These are phyloP conservation scores for Exophiala sp. DNA, from an alignment of 2,329 filamentous ascomycete species.

Conservation along the genomic window DNA sequence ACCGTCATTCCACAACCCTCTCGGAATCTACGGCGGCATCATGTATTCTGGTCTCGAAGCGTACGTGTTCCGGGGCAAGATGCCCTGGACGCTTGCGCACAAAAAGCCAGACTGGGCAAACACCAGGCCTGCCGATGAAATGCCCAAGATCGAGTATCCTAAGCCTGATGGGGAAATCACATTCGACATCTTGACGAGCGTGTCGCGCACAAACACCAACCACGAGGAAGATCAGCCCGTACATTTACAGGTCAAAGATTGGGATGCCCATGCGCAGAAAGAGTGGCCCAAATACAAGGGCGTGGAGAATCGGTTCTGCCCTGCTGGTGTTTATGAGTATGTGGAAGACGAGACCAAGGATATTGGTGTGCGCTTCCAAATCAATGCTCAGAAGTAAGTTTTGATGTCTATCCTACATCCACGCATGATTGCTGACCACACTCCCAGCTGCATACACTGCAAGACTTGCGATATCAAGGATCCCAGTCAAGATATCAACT, in stretches of 20 bases:
- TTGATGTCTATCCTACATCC: background rate
- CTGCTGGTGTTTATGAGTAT: constrained; percentile 96
- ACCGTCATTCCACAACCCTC: constrained; percentile 82
- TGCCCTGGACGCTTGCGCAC: constrained; percentile 91
- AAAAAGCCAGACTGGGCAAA: constrained; percentile 70
- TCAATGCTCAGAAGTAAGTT: constrained; percentile 93
- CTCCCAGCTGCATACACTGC: constrained; percentile 86
- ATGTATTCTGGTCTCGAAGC: constrained; percentile 92
- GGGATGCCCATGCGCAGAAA: constrained; percentile 80
- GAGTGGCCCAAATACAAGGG: constrained; percentile 88
- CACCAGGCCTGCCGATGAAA: constrained; percentile 76
- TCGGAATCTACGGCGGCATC: constrained; percentile 86
- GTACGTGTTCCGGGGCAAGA: constrained; percentile 76
- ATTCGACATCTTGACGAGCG: constrained; percentile 94
- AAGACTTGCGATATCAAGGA: constrained; percentile 99
- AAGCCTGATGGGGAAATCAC: constrained; percentile 94
- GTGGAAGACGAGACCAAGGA: constrained; percentile 86
- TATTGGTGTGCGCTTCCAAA: constrained; percentile 90
- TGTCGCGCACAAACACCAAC: constrained; percentile 92
- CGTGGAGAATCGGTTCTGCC: constrained; percentile 93
- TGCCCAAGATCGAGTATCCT: constrained; percentile 87
- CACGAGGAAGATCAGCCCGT: constrained; percentile 98
- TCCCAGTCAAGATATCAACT: constrained; percentile 94
- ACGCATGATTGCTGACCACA: constrained; percentile 6
- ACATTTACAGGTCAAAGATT: constrained; percentile 90